A percentile compares a stretch with the other conserved stretches of the same genome.
Conservation (phyloP, 1,284 basidiomycete species). For the Wallemia hederae region DNA sequence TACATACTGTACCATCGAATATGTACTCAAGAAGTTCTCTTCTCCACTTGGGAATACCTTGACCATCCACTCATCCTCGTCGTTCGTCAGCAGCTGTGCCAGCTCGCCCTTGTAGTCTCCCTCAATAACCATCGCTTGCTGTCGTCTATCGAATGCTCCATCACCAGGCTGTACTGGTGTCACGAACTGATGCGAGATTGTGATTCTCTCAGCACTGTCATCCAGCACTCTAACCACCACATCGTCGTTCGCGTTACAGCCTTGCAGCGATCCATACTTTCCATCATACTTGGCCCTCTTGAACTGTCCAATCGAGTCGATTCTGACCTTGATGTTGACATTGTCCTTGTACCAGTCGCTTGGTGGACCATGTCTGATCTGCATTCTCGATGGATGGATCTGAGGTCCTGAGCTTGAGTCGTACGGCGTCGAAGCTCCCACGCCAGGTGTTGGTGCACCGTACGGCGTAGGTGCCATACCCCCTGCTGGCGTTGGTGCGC, state of each 20-base stretch:
- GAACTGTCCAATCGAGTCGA: constrained; percentile 1
- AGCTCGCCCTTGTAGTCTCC: neutral
- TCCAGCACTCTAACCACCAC: neutral
- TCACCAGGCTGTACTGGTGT: neutral
- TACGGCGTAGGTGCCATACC: constrained; percentile 5
- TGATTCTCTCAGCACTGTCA: neutral
- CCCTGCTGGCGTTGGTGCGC: constrained; percentile 2
- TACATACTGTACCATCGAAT: neutral
- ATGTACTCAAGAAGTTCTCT: neutral
- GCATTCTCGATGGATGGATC: neutral
- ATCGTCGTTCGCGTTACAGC: neutral
- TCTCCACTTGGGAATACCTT: neutral
- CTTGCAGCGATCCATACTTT: neutral
- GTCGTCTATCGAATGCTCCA: neutral
- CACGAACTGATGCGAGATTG: neutral
- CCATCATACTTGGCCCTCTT: neutral
- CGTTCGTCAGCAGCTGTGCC: neutral
- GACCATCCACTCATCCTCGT: constrained; percentile 1
- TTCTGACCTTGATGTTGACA: neutral
- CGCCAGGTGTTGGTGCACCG: constrained; percentile 5
- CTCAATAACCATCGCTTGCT: neutral
- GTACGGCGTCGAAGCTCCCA: neutral
- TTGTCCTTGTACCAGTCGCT: neutral
- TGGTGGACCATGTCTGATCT: neutral
- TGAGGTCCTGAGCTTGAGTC: neutral